Evolutionary conservation across 129 eudicot genomes (phyloP), one percentile per base, ranked within the genome.

Genomic region (Sambucus nigra): DNA sequence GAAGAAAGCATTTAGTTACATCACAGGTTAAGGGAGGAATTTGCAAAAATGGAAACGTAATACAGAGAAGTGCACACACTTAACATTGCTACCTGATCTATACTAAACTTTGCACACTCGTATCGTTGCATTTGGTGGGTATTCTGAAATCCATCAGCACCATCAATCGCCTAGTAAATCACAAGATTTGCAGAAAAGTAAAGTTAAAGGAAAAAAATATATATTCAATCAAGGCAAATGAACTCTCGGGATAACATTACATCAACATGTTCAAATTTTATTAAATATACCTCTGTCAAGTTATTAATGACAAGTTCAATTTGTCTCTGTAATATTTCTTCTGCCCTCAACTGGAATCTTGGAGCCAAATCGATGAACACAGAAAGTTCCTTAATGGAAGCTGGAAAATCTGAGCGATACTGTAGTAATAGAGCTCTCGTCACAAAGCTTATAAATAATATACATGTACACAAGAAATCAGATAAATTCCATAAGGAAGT

Each of bases 101-200:
- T 76, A 56, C 86, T 76, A 52, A 91, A 74, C 64, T 82, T 79
- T 60, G 98, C 95, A 66, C 94, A 81, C 59, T 85, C 95, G 6
- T 63, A 76, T 60, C 82, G 75, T 56, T 79, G 77, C 32, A 68
- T 79, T 69, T 79, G 94, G 67, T 91, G 95, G 35, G 98, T 91
- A 57, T 91, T 91, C 63, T 91, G 95, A 72, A 91, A 91, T 64
- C 98, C 98, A 73, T 85, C 86, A 0, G 98, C 95, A 21, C 95
- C 87, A 63, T 91, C 94, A 45, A 85, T 67, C 38, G 95, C 98
- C 98, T 89, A 67, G 35, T 35, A 28, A 69, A 45, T 23, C 2
- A 25, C 35, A 51, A 56, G 13, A 32, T 53, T 68, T 64, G 33
- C 65, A 70, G 15, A n/a, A 6, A 31, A 55, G 52, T 48, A 50